phyloP scores from a whole-genome alignment of 495 filamentous ascomycete species.

The Chaetomidium leptoderma region DNA sequence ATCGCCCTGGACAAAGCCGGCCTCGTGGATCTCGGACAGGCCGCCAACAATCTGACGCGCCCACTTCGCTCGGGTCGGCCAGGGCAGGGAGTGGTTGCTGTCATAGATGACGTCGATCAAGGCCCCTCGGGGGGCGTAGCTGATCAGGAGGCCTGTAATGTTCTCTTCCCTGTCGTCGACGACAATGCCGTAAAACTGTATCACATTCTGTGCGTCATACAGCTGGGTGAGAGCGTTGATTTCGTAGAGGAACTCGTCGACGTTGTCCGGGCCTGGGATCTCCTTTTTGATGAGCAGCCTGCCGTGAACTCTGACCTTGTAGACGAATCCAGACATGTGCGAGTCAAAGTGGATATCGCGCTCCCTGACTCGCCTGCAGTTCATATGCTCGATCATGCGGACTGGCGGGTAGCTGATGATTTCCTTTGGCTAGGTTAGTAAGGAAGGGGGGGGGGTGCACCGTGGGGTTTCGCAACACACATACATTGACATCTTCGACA shows the following conservation, averaged over 20 bases:
- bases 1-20: slow-evolving; percentile 95
- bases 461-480: slow-evolving; percentile 21
- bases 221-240: slow-evolving; percentile 87
- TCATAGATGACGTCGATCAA: slow-evolving; percentile 91
- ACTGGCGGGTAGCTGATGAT: slow-evolving; percentile 83
- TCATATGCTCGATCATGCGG: slow-evolving; percentile 69
- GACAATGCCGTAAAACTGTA: slow-evolving; percentile 83
- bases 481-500: slow-evolving; percentile 84
- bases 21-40: slow-evolving; percentile 88
- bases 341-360: slow-evolving; percentile 76
- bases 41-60: slow-evolving; percentile 88
- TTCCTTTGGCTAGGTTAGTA: slow-evolving; percentile 47
- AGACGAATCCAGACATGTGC: slow-evolving; percentile 95
- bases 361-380: slow-evolving; percentile 64
- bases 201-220: slow-evolving; percentile 68
- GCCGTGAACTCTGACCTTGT: slow-evolving; percentile 73
- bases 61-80: slow-evolving; percentile 80
- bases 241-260: slow-evolving; percentile 97
- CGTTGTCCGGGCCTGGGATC: slow-evolving; percentile 91
- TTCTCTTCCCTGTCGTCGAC: slow-evolving; percentile 69
- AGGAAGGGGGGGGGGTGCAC: background rate
- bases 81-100: slow-evolving; percentile 58
- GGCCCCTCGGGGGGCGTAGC: slow-evolving; percentile 80
- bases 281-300: slow-evolving; percentile 90
- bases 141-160: slow-evolving; percentile 89